Evolutionary conservation across 176 grass and related monocot species (phyloP).

Genomic region (Oryza rufipogon): DNA sequence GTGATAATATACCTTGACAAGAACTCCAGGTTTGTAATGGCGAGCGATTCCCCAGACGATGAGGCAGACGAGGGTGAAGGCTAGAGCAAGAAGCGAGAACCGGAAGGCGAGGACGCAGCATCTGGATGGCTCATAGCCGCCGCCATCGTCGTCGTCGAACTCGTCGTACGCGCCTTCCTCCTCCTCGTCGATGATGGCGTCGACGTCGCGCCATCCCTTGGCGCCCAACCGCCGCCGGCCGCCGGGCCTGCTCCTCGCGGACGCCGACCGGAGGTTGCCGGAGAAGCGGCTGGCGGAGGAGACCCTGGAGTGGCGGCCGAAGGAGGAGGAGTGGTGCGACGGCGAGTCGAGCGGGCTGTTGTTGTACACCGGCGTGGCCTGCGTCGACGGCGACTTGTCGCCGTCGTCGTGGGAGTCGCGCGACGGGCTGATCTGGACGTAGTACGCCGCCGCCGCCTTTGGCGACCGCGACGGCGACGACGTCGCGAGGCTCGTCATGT

Average conservation of each 20-base stretch:
- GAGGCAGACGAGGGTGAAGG: constrained; percentile 69
- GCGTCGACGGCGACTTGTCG: constrained; percentile 76
- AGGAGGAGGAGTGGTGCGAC: constrained; percentile 83
- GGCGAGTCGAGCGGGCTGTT: constrained; percentile 90
- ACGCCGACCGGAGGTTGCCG: constrained; percentile 56
- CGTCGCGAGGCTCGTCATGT: constrained; percentile 70
- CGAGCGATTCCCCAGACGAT: constrained; percentile 86
- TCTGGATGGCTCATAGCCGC: constrained; percentile 47
- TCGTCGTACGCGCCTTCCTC: constrained; percentile 66
- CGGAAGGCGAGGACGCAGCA: constrained; percentile 55
- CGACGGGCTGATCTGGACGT: constrained; percentile 80
- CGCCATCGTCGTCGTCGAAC: constrained; percentile 51
- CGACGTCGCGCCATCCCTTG: constrained; percentile 73
- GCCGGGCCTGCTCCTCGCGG: constrained; percentile 26
- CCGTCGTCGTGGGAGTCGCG: constrained; percentile 83
- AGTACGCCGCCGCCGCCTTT: constrained; percentile 75
- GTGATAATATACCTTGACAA: constrained; percentile 58
- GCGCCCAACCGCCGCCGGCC: constrained; percentile 46
- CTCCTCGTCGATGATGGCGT: constrained; percentile 44
- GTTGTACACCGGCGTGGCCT: constrained; percentile 81
- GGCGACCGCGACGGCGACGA: constrained; percentile 76
- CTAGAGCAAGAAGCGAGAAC: constrained; percentile 51
- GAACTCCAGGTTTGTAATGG: constrained; percentile 54
- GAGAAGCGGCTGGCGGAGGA: constrained; percentile 88
- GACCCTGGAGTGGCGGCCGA: constrained; percentile 71